Conservation (phyloP, 305 asterid species). For the Fraxinus xanthoxyloides region DNA sequence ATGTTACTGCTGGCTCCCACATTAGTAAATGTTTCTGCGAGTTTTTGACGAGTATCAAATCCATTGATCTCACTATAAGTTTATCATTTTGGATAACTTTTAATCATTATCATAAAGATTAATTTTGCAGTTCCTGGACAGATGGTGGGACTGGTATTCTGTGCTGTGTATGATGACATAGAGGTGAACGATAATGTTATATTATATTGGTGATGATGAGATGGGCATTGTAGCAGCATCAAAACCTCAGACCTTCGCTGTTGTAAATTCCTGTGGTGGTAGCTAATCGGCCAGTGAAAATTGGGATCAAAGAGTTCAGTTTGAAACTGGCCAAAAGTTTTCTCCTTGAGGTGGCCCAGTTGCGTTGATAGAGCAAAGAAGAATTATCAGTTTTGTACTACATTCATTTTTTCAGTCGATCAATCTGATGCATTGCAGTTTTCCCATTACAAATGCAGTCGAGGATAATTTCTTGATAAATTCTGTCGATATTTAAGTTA, state of each 20-base stretch:
- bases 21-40: background rate
- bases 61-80: background rate
- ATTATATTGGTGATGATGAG: background rate
- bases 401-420: background rate
- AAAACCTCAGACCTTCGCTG: background rate
- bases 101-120: background rate
- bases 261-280: background rate
- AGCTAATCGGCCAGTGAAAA: background rate
- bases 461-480: background rate
- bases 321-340: background rate
- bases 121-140: background rate
- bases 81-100: background rate
- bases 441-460: background rate
- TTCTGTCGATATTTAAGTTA: background rate
- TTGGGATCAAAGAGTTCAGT: conserved; percentile 1
- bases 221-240: background rate
- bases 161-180: background rate
- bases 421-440: background rate
- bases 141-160: background rate
- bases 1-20: background rate
- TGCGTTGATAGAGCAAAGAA: background rate
- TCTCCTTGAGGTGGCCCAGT: background rate
- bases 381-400: conserved; percentile 2
- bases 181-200: background rate
- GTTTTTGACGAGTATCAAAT: background rate